These are phyloP conservation scores for Aureobasidium zeae DNA, from an alignment of 2,329 filamentous ascomycete species.

Conservation along the genomic window DNA sequence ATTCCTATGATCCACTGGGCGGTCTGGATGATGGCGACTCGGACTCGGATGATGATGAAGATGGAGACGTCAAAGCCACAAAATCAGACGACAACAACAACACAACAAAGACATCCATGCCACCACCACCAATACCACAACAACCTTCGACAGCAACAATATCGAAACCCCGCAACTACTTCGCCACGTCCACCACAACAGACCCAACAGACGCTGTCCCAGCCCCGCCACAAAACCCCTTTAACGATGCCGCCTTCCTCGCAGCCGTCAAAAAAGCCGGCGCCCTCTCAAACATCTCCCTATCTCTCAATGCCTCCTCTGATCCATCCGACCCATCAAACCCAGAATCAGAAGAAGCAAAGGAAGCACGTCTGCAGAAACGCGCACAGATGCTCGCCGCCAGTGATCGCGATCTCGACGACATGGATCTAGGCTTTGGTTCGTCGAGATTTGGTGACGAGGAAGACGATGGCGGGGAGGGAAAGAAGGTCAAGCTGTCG, in stretches of 20 bases:
- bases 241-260: conserved; percentile 67
- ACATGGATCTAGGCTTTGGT: conserved; percentile 92
- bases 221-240: conserved; percentile 20
- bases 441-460: conserved; percentile 80
- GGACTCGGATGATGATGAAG: conserved; percentile 22
- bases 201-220: conserved; percentile 15
- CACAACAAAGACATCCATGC: conserved; percentile 6
- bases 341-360: conserved; percentile 44
- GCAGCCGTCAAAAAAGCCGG: conserved; percentile 76
- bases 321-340: conserved; percentile 35
- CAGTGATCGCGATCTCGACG: conserved; percentile 72
- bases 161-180: conserved; percentile 29
- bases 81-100: conserved; percentile 9
- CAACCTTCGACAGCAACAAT: not conserved
- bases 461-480: conserved; percentile 60
- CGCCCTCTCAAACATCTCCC: conserved; percentile 30
- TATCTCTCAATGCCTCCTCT: conserved; percentile 32
- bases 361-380: conserved; percentile 53
- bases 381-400: conserved; percentile 57
- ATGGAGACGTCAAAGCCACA: not conserved
- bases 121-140: conserved; percentile 15
- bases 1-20: conserved; percentile 52
- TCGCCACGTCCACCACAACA: conserved; percentile 24
- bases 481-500: conserved; percentile 55
- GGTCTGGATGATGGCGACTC: conserved; percentile 42